Evolutionary conservation across 345 rosid species (phyloP).

Genomic region (Citrus inodora): DNA sequence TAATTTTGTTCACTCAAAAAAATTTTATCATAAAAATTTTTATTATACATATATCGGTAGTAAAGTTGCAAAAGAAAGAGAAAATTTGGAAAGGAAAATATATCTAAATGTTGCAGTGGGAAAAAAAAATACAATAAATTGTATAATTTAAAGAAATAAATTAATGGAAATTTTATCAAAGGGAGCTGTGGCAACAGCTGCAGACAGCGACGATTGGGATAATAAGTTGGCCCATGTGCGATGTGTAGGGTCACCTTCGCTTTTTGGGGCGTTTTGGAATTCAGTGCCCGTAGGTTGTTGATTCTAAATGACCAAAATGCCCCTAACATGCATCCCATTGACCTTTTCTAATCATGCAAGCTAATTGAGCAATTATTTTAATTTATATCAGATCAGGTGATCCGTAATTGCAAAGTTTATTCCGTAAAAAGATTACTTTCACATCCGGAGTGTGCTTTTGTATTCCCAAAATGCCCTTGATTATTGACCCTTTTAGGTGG

Average conservation of each 20-base stretch:
- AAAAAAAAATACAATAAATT: background rate
- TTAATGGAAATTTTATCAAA: conserved; percentile 17
- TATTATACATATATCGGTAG: background rate
- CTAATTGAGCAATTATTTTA: background rate
- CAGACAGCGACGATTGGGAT: conserved; percentile 64
- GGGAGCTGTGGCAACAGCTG: conserved; percentile 33
- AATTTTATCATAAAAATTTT: no score
- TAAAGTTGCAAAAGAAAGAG: background rate
- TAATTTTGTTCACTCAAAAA: no score
- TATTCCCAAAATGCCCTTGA: conserved; percentile 11
- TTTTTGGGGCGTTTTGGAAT: conserved; percentile 42
- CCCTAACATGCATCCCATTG: conserved; percentile 35
- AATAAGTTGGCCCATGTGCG: conserved; percentile 34
- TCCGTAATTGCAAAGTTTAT: background rate
- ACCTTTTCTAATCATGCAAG: conserved; percentile 25
- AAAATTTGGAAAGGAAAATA: background rate
- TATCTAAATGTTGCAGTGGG: no score
- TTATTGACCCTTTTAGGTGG: background rate
- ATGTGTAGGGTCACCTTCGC: conserved; percentile 40
- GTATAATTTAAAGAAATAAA: conserved; percentile 4
- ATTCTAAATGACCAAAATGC: conserved; percentile 24
- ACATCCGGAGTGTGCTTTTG: background rate
- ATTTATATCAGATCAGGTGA: background rate
- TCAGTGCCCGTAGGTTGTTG: conserved; percentile 38
- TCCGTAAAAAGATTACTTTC: conserved; percentile 1